Evolutionary conservation across 164 flowering plant species (phyloP), one percentile per base, ranked within the genome.

Genomic region (Chloranthus sessilifolius): DNA sequence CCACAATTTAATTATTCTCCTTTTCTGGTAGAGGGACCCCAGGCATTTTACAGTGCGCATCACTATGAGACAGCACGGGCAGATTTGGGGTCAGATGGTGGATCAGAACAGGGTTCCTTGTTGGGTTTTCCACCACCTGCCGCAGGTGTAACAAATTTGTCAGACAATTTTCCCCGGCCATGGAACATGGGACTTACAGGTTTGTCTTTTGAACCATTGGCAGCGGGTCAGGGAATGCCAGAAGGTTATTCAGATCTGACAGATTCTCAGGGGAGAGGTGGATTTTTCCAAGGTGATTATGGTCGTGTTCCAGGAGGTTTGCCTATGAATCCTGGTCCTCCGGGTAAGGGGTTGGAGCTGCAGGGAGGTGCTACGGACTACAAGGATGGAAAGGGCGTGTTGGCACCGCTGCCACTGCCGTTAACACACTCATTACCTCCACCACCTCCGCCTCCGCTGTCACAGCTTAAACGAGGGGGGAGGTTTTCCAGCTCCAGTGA

Each of bases 81-180:
- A 28, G 88, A 78, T 40, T 59, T 78, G 31, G 62, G 65, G 4
- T 55, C 79, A 17, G 85, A 82, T 30, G 60, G 48, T 39, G 88
- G 77, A 34, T 24, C 79, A 17, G 88, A 75, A 42, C 96, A 79
- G 49, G 76, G 85, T 11, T 76, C 94, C 43, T 61, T 81, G 55
- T 29, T 74, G 64, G 90, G 96, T 10, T 81, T 70, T 43, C 76
- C 82, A 34, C 74, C 82, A 10, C 69, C 76, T 52, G 74, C 76
- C 16, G 60, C 70, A 5, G 74, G 64, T 11, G 54, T 56, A 8
- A 11, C 56, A 23, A 68, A 59, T 60, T 74, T 70, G 56, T 38
- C 68, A 3, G 78, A 67, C 30, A 34, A 40, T 60, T 80, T 68
- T 72, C 66, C 77, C 42, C 81, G 74, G 57, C 74, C 78, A 3